Evolutionary conservation across 345 rosid species (phyloP).

Genomic region (Nasturtium officinale): DNA sequence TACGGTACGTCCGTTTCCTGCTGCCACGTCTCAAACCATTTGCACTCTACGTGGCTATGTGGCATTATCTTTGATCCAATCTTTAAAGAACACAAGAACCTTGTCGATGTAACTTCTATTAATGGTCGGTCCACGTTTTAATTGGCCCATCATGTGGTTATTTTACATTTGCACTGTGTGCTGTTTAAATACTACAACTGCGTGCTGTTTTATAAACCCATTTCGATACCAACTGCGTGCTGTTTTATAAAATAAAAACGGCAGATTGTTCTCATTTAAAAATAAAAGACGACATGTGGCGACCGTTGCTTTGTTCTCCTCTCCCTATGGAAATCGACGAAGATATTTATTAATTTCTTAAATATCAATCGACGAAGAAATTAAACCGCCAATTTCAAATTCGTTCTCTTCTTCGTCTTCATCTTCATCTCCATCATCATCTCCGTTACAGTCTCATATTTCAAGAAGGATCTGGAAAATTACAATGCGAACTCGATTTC

Average conservation of each 20-base stretch:
- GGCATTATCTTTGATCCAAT: conserved; percentile 26
- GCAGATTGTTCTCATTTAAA: background rate
- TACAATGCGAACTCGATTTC: conserved; percentile 78
- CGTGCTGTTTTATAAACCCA: background rate
- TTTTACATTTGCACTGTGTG: conserved; percentile 7
- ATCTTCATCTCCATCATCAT: background rate
- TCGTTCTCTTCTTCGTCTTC: conserved; percentile 19
- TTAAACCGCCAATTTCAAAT: conserved; percentile 52
- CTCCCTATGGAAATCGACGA: conserved; percentile 20
- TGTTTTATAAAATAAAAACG: background rate
- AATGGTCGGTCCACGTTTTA: conserved; percentile 13
- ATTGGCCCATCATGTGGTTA: conserved; percentile 19
- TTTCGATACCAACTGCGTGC: background rate
- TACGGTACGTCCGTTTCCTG: conserved; percentile 9
- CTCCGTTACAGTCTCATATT: conserved; percentile 5
- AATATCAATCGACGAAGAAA: conserved; percentile 23
- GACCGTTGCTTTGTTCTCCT: background rate
- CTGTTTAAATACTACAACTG: conserved; percentile 18
- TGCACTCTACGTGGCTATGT: conserved; percentile 46
- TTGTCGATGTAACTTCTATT: conserved; percentile 16
- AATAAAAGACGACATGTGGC: conserved; percentile 6
- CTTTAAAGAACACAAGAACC: background rate
- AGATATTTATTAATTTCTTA: conserved; percentile 10
- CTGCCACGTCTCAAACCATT: conserved; percentile 44
- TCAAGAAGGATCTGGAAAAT: conserved; percentile 1